These are phyloP conservation scores for Linnemannia elongata DNA, from an alignment of 192 early-diverging fungal genomes.

Conservation along the genomic window DNA sequence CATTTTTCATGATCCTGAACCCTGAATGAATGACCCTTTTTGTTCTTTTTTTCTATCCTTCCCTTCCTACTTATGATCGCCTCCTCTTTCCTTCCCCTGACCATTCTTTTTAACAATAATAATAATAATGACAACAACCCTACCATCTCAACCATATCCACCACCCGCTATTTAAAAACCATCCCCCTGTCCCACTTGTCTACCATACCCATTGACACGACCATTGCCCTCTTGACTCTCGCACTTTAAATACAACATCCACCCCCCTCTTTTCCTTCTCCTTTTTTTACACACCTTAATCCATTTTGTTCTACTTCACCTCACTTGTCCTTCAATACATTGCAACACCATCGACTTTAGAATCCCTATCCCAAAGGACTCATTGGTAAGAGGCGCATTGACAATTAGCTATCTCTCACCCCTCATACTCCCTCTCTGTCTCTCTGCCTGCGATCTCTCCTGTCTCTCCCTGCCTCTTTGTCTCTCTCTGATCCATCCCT, in stretches of 20 bases:
- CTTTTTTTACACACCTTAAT: background rate
- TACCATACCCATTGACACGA: background rate
- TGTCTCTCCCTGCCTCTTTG: background rate
- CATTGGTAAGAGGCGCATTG: background rate
- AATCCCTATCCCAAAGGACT: background rate
- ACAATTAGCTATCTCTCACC: background rate
- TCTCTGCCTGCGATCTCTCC: background rate
- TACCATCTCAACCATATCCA: no score
- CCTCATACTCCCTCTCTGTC: background rate
- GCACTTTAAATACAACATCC: background rate
- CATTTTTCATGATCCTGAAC: no score
- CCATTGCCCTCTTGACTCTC: background rate
- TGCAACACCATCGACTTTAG: background rate
- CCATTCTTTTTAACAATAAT: no score
- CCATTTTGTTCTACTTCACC: conserved; percentile 6
- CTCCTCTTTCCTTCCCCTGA: no score
- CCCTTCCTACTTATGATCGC: no score
- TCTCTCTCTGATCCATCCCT: background rate
- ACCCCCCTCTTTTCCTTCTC: background rate
- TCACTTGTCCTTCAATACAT: background rate
- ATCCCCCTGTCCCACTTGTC: background rate
- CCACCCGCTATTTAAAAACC: background rate
- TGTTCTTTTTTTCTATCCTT: no score
- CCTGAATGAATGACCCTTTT: no score
- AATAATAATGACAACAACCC: no score